Evolutionary conservation across 2,329 filamentous ascomycete genomes (phyloP), one percentile per base, ranked within the genome.

Genomic region (Colletotrichum orchidophilum): DNA sequence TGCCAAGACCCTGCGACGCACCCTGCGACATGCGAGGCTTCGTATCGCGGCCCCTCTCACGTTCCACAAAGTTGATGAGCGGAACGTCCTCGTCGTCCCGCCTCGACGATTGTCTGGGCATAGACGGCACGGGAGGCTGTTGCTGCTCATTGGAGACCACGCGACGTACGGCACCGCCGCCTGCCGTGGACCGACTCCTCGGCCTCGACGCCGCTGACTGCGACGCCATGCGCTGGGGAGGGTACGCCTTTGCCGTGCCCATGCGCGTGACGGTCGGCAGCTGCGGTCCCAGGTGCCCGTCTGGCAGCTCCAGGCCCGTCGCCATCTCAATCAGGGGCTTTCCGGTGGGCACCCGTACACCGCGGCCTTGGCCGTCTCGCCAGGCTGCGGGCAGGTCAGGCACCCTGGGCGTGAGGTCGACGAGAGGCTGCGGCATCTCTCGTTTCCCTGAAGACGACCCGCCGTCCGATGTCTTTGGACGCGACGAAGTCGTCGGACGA

Each of bases 361-460:
- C 84, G 54, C 81, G 82, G 4, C 88, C 89, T 70, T 86, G 86
- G 18, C 86, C 84, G 59, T 87, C 87, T 57, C 83, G 84, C 63
- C 83, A 80, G 76, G 87, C 86, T 78, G 91, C 85, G 21, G 91
- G 91, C 7, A 91, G 86, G 72, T 93, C 91, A 60, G 87, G 85
- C 76, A 91, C 92, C 59, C 85, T 84, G 0, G 90, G 90, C 0
- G 90, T 91, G 50, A 94, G 85, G 76, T 93, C 92, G 33, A 95
- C 81, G 6, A 95, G 84, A 1, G 93, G 92, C 72, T 90, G 90
- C 3, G 85, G 85, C 75, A 77, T 79, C 12, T 80, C 66, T 24
- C 73, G 76, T 58, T 77, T 75, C 63, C 80, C 76, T 62, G 77
- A 42, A 39, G 70, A 69, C 5, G 72, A 70, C 18, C 63, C 68